Conservation (phyloP, 257 asterid species). For the Scutellaria minor region DNA sequence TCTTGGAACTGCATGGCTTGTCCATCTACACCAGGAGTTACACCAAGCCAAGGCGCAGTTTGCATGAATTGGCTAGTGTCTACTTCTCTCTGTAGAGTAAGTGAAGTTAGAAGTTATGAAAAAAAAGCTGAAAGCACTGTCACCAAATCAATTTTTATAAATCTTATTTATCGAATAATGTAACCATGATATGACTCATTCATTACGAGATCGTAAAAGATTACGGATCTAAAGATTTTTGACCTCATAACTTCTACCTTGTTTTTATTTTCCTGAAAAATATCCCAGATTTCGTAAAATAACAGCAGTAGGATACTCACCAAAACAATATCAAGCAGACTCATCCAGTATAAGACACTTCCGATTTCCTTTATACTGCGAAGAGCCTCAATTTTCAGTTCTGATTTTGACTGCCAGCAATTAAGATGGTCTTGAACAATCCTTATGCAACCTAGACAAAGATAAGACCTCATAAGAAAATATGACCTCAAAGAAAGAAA, state of each 20-base stretch:
- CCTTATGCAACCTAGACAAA: conserved; percentile 75
- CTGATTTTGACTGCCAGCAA: conserved; percentile 92
- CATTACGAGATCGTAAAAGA: neutral
- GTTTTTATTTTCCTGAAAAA: neutral
- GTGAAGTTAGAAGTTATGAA: conserved; percentile 26
- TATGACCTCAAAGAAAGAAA: conserved; percentile 18
- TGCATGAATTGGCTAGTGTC: conserved; percentile 97
- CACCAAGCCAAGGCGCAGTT: conserved; percentile 98
- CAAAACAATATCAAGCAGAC: conserved; percentile 94
- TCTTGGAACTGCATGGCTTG: conserved; percentile 78
- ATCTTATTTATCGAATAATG: neutral
- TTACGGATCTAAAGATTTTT: no score
- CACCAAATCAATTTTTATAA: neutral
- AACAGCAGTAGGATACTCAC: conserved; percentile 48
- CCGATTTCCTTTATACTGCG: conserved; percentile 97
- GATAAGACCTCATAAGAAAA: conserved; percentile 25
- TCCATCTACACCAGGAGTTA: conserved; percentile 91
- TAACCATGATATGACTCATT: neutral
- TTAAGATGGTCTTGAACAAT: conserved; percentile 73
- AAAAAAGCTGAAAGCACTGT: neutral
- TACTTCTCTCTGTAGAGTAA: conserved; percentile 74
- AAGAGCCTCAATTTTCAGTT: conserved; percentile 80
- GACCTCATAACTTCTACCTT: conserved; percentile 8
- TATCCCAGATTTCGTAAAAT: conserved; percentile 2
- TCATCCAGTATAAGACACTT: conserved; percentile 93